Evolutionary conservation across 1,284 basidiomycete species (phyloP), one percentile per base, ranked within the genome.

Genomic region (Boletus albobrunnescens): DNA sequence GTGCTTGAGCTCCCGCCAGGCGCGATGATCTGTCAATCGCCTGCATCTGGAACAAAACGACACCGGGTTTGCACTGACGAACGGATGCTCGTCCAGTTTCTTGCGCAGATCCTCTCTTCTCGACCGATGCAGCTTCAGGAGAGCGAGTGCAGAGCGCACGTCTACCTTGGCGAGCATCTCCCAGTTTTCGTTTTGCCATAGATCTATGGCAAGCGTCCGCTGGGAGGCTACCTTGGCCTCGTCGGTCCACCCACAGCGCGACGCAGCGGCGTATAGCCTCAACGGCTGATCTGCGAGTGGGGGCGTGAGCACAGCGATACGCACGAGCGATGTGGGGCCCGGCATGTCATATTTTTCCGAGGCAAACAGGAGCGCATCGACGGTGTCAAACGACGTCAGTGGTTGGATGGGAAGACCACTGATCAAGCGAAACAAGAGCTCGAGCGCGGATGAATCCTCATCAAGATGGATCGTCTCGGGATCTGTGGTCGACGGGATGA

Each of bases 291-390:
- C 63, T 27, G 75, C 61, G 39, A 82, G 69, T 0, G 72, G 61
- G 1, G 74, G 75, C 0, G 74, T 77, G 58, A 75, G 69, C 39
- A 79, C 64, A 10, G 77, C 70, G 20, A 77, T 72, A 24, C 78
- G 78, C 36, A 81, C 61, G 54, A 81, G 73, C 6, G 78, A 80
- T 48, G 71, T 66, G 1, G 81, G 78, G 0, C 81, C 81, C 0
- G 78, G 73, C 76, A 81, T 82, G 39, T 84, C 82, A 59, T 82
- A 84, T 56, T 82, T 83, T 54, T 84, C 82, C 0, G 81, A 76
- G 0, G 79, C 79, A 47, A 72, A 79, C 11, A 84, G 67, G 17
- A 84, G 57, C 4, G 72, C 67, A 46, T 82, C 80, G 48, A 84
- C 62, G 27, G 63, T 53, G 54, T 81, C 79, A 57, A 75, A 77